Evolutionary conservation across 2,329 filamentous ascomycete genomes (phyloP).

Genomic region (Pseudogymnoascus sp.): DNA sequence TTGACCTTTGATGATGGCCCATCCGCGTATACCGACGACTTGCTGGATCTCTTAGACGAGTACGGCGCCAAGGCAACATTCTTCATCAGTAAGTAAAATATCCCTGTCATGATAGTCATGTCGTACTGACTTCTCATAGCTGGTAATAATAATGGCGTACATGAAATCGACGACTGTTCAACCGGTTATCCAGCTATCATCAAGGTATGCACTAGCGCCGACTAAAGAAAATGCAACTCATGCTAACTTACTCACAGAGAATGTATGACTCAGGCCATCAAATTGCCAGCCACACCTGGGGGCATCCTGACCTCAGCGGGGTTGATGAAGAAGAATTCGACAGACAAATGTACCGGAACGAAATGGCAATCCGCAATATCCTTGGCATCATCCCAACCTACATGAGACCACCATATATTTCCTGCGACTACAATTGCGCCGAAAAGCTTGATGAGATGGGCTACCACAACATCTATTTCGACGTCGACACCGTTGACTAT

Average conservation of each 20-base stretch:
- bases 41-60: slow-evolving; percentile 50
- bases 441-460: slow-evolving; percentile 33
- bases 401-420: slow-evolving; percentile 39
- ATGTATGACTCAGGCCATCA: slow-evolving; percentile 42
- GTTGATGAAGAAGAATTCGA: slow-evolving; percentile 35
- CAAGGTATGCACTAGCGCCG: slow-evolving; percentile 25
- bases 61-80: slow-evolving; percentile 60
- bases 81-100: slow-evolving; percentile 18
- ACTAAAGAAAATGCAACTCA: not conserved
- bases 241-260: slow-evolving; percentile 13
- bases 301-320: slow-evolving; percentile 39
- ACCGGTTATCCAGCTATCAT: slow-evolving; percentile 39
- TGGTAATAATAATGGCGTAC: slow-evolving; percentile 47
- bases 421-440: slow-evolving; percentile 32
- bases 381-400: slow-evolving; percentile 48
- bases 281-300: slow-evolving; percentile 50
- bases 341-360: slow-evolving; percentile 43
- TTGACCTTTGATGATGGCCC: slow-evolving; percentile 62
- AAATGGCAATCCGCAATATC: slow-evolving; percentile 47
- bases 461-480: slow-evolving; percentile 41
- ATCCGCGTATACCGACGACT: slow-evolving; percentile 48
- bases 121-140: slow-evolving; percentile 17
- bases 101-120: not conserved
- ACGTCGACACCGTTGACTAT: slow-evolving; percentile 42
- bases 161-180: slow-evolving; percentile 42